A percentile compares a stretch with the other conserved stretches of the same genome.
Conservation (phyloP, 1,284 basidiomycete species). For the Mycosarcoma mackinlayi region DNA sequence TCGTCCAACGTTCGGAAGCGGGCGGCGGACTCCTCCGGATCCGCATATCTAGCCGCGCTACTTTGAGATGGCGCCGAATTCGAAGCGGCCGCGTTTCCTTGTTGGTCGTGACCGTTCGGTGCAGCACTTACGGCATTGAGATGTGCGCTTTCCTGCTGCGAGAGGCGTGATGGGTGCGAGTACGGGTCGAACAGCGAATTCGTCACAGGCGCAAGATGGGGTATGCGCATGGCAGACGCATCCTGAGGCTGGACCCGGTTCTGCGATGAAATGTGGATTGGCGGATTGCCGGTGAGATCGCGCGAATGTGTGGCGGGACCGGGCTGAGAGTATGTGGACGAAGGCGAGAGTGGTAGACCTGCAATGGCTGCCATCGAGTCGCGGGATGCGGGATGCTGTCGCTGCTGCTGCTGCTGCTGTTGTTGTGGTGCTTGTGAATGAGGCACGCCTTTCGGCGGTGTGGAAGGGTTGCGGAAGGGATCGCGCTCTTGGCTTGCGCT, state of each 20-base stretch:
- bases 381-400: conserved; percentile 29
- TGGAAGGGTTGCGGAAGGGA: conserved; percentile 30
- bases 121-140: conserved; percentile 12
- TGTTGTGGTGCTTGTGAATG: conserved; percentile 9
- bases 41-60: conserved; percentile 27
- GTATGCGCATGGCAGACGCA: conserved; percentile 26
- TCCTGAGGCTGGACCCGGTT: conserved; percentile 6
- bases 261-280: neutral
- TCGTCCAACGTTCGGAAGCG: conserved; percentile 32
- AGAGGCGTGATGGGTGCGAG: conserved; percentile 30
- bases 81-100: conserved; percentile 14
- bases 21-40: conserved; percentile 32
- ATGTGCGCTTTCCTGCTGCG: conserved; percentile 9
- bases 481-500: conserved; percentile 17
- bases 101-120: neutral
- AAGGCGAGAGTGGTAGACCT: conserved; percentile 28
- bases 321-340: conserved; percentile 15
- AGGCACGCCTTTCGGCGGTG: too few species aligned
- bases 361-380: conserved; percentile 35
- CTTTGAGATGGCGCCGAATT: conserved; percentile 9
- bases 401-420: neutral
- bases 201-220: conserved; percentile 25
- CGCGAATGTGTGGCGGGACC: conserved; percentile 5
- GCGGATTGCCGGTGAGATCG: conserved; percentile 13
- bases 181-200: conserved; percentile 38